Percentiles rank a stretch among this genome's conserved stretches.
Evolutionary conservation across 2,329 filamentous ascomycete genomes (phyloP).

Genomic region (Penicillium sp.): DNA sequence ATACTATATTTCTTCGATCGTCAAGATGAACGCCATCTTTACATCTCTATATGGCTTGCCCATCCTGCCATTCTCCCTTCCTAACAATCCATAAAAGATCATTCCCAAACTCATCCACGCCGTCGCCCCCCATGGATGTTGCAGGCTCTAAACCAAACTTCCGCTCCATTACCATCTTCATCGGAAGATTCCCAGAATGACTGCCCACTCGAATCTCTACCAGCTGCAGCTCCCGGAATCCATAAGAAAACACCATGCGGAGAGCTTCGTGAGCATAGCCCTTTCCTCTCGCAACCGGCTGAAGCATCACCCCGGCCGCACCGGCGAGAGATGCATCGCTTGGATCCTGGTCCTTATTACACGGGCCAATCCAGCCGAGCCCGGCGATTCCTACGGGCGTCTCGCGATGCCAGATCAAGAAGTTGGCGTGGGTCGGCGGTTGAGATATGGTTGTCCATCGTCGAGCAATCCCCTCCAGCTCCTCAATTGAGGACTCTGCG

Average conservation of each 20-base stretch:
- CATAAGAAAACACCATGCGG: constrained; percentile 4
- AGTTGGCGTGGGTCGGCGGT: constrained; percentile 1
- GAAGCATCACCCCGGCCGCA: constrained; percentile 1
- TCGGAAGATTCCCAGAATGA: constrained; percentile 4
- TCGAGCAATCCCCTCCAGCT: constrained; percentile 4
- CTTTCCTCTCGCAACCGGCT: constrained; percentile 1
- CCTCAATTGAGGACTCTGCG: background rate
- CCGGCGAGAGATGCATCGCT: background rate
- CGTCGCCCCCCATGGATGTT: background rate
- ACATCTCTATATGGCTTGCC: too few relatives aligned
- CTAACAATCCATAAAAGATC: constrained; percentile 5
- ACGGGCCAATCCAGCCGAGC: constrained; percentile 6
- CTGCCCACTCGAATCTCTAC: constrained; percentile 3
- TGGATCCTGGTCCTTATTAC: background rate
- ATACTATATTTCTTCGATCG: too few relatives aligned
- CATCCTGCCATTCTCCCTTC: background rate
- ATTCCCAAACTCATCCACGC: constrained; percentile 8
- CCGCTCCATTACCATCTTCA: constrained; percentile 8
- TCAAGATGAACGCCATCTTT: too few relatives aligned
- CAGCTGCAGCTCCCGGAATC: constrained; percentile 3
- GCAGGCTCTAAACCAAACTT: constrained; percentile 3
- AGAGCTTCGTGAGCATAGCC: constrained; percentile 4
- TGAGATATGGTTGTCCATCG: constrained; percentile 4
- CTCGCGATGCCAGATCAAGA: constrained; percentile 1
- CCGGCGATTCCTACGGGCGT: constrained; percentile 3